Percentiles rank a stretch among this genome's conserved stretches.
Conservation (phyloP, 1,284 basidiomycete genomes). For the Bondarzewia mesenterica region DNA sequence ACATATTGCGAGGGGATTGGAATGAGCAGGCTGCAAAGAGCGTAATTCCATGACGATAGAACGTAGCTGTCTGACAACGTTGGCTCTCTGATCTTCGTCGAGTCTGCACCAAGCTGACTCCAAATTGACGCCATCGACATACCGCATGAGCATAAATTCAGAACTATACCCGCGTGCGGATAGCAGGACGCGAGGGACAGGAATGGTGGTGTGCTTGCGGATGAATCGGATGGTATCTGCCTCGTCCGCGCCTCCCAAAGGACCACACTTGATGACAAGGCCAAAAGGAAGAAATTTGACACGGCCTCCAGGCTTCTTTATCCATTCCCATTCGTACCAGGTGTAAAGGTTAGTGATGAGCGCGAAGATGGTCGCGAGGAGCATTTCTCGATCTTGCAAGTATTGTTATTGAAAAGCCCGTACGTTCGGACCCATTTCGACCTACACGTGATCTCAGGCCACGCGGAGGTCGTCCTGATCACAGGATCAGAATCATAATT, state of each 20-base stretch:
- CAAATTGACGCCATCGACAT: slow-evolving; percentile 3
- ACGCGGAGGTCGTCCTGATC: too few species aligned
- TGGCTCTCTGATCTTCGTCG: background rate
- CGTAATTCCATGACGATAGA: slow-evolving; percentile 5
- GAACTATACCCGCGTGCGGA: background rate
- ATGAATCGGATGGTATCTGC: slow-evolving; percentile 6
- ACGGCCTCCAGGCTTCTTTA: background rate
- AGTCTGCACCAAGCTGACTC: slow-evolving; percentile 1
- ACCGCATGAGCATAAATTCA: slow-evolving; percentile 8
- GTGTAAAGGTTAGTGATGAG: too few species aligned
- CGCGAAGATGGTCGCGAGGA: too few species aligned
- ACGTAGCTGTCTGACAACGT: slow-evolving; percentile 3
- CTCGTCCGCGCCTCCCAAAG: background rate
- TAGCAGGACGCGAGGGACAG: slow-evolving; percentile 7
- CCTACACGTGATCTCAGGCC: too few species aligned
- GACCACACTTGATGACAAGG: background rate
- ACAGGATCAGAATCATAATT: too few species aligned
- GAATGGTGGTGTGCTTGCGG: slow-evolving; percentile 8
- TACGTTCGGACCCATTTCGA: too few species aligned
- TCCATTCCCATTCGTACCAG: background rate
- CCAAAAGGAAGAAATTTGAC: background rate
- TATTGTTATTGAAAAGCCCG: too few species aligned
- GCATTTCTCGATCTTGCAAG: too few species aligned
- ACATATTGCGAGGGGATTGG: background rate
- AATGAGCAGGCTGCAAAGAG: background rate